Base-by-base conservation (phyloP, 768 basidiomycete genomes). In the Kwoniella botswanensis region DNA sequence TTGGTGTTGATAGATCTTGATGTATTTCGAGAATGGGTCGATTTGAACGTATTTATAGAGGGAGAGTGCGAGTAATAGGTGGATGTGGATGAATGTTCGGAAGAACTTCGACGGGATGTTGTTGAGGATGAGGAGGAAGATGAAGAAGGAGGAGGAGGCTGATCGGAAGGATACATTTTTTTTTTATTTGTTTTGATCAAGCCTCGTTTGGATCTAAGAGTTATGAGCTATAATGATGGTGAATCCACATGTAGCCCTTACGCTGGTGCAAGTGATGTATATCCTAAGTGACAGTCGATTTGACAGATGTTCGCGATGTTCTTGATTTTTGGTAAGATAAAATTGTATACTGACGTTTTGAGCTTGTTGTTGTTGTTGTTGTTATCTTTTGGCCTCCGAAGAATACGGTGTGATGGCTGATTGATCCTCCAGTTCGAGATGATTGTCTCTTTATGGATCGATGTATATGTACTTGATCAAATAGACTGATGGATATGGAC, bases 41-140 rank as follows among this genome's bases (percentile, higher is more conserved):
- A 41, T 22, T 61, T 61, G 42, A 61, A 46, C 15, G 59, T 61
- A 11, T 61, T 61, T 18, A 9, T 43, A 5, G 41, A 43, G 4
- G 42, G 35, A 43, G 59, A 50, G 46, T 50, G 59, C 41, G 59
- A 43, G 21, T 42, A 61, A 12, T n/a, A 29, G 11, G 59, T 61
- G 15, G 59, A 61, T 42, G 59, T 26, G 22, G 21, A 42, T 61
- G 59, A 61, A 21, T 61, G 59, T 7, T 61, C 59, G 35, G 59
- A 61, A 43, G 59, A 61, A 44, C 41, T 61, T 61, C 59, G 13
- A 7, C 59, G n/a, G 29, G 64, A 43, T 9, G 43, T 26, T 10
- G 22, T 22, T n/a, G 50, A 52, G 2, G 52, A n/a, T 29, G 63
- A 54, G n/a, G 63, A 54, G 54, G 53, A 65, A 13, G 52, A 21